Conservation (phyloP, 2,329 filamentous ascomycete genomes). For the Ambrosiella cleistominuta region DNA sequence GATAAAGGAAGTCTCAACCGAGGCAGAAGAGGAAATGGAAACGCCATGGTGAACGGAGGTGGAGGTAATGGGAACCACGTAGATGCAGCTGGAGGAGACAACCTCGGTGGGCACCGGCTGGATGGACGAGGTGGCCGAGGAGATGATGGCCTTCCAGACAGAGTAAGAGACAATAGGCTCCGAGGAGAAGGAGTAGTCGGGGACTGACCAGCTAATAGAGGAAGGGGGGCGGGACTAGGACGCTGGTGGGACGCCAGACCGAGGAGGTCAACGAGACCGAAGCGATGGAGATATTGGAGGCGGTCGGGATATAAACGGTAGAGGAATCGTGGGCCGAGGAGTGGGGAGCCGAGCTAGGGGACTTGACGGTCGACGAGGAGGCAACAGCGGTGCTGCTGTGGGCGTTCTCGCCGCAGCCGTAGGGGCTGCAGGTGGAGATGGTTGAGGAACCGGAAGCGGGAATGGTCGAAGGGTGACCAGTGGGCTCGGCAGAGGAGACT, state of each 20-base stretch:
- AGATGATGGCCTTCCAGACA: background rate
- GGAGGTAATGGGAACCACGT: background rate
- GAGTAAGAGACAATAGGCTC: background rate
- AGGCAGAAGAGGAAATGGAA: background rate
- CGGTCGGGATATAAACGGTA: too few species aligned
- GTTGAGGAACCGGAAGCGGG: background rate
- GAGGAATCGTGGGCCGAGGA: background rate
- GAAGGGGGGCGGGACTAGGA: background rate
- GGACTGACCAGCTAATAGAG: background rate
- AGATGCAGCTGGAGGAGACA: background rate
- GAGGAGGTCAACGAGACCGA: background rate
- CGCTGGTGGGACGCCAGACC: background rate
- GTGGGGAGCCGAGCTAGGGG: background rate
- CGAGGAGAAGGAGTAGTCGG: background rate
- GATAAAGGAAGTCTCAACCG: background rate
- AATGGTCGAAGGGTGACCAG: background rate
- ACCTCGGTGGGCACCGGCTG: background rate
- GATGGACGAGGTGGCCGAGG: background rate
- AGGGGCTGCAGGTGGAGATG: conserved; percentile 1
- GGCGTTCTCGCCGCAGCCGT: background rate
- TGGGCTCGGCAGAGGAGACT: conserved; percentile 1
- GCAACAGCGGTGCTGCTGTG: background rate
- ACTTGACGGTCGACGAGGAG: background rate
- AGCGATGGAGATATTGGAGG: background rate
- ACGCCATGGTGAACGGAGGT: too few species aligned